Percentiles rank a stretch among this genome's conserved stretches.
Evolutionary conservation across 2,329 filamentous ascomycete species (phyloP).

Genomic region (Monilinia polystroma): DNA sequence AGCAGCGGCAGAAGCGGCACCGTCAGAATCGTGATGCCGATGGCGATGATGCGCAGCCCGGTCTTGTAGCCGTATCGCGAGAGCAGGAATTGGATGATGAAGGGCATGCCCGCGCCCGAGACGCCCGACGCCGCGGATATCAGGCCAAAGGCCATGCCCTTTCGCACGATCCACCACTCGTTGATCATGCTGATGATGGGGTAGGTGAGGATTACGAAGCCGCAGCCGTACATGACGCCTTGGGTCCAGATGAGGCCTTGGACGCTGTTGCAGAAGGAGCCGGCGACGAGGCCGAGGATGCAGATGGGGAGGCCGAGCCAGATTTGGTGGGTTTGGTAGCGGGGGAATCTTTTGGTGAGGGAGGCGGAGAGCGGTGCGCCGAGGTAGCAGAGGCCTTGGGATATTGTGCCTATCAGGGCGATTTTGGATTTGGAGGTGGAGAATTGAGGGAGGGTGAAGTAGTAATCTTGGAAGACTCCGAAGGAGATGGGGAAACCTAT

Average conservation of each 20-base stretch:
- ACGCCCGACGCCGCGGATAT: conserved; percentile 3
- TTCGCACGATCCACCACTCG: conserved; percentile 61
- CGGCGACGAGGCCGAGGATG: conserved; percentile 42
- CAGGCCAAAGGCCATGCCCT: conserved; percentile 42
- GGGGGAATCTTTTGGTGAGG: conserved; percentile 13
- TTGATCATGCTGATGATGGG: conserved; percentile 59
- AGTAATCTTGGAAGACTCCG: conserved; percentile 17
- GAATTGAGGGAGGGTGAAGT: not conserved
- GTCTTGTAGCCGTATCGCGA: conserved; percentile 45
- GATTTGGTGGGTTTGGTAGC: not conserved
- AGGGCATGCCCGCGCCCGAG: not conserved
- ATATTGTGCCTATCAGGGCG: conserved; percentile 8
- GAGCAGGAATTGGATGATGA: conserved; percentile 30
- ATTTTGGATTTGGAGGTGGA: not conserved
- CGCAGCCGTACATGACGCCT: conserved; percentile 59
- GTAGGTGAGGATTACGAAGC: conserved; percentile 55
- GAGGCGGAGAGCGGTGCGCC: not conserved
- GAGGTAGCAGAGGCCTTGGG: conserved; percentile 12
- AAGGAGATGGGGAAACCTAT: conserved; percentile 15
- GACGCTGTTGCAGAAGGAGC: conserved; percentile 55
- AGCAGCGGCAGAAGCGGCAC: conserved; percentile 46
- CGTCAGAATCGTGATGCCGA: conserved; percentile 44
- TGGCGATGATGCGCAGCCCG: conserved; percentile 44
- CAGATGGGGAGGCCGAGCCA: conserved; percentile 39
- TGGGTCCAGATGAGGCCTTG: conserved; percentile 58